A percentile compares a stretch with the other conserved stretches of the same genome.
Evolutionary conservation across 2,329 filamentous ascomycete genomes (phyloP).

Genomic region (Trichophyton benhamiae): DNA sequence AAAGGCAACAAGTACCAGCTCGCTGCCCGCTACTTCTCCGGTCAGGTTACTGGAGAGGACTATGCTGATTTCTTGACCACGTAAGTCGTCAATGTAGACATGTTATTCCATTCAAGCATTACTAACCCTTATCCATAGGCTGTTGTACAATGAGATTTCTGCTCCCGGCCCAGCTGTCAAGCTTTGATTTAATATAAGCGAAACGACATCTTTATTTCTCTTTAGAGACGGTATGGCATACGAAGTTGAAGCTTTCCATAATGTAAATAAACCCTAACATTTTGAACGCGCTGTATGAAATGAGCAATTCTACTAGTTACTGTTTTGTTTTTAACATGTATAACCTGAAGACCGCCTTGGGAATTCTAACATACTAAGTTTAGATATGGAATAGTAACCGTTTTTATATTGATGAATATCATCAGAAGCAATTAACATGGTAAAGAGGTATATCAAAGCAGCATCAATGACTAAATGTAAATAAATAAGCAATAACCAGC

Average conservation of each 20-base stretch:
- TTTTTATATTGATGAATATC: too few species aligned
- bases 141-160: constrained; percentile 82
- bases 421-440: too few species aligned
- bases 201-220: neutral
- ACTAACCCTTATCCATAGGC: constrained; percentile 33
- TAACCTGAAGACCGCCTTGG: neutral
- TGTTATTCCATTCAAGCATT: constrained; percentile 6
- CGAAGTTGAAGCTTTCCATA: neutral
- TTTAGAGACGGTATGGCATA: neutral
- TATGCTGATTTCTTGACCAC: constrained; percentile 91
- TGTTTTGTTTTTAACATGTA: neutral
- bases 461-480: too few species aligned
- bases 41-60: constrained; percentile 91
- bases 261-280: neutral
- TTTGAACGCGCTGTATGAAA: neutral
- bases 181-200: constrained; percentile 31
- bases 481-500: neutral
- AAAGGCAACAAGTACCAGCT: constrained; percentile 87
- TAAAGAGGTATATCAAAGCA: too few species aligned
- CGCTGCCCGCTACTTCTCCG: constrained; percentile 82
- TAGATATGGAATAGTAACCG: too few species aligned
- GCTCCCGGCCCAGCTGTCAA: constrained; percentile 54
- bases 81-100: constrained; percentile 39
- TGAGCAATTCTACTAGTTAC: neutral
- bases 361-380: too few species aligned